Percentiles rank a stretch among this genome's conserved stretches.
These are phyloP conservation scores for Trametes polyzona DNA, from an alignment of 1,284 basidiomycete species.

Conservation along the genomic window DNA sequence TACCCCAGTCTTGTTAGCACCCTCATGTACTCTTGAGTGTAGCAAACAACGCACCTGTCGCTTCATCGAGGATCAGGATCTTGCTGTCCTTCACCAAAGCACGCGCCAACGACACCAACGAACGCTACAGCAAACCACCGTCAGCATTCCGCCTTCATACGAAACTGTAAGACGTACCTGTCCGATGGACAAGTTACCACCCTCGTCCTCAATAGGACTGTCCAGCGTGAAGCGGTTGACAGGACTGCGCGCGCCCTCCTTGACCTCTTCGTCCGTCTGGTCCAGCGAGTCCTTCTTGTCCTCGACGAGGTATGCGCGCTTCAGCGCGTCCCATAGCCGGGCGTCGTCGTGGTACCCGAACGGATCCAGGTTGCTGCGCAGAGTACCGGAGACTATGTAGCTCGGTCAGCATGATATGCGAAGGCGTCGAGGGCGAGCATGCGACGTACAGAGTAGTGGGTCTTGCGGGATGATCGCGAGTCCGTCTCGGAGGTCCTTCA, in stretches of 20 bases:
- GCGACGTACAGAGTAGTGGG: constrained; percentile 35
- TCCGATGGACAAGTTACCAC: constrained; percentile 63
- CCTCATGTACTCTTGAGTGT: neutral
- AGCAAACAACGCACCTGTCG: constrained; percentile 43
- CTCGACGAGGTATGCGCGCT: constrained; percentile 77
- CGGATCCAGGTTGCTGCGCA: constrained; percentile 83
- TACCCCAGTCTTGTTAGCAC: constrained; percentile 23
- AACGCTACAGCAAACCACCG: constrained; percentile 49
- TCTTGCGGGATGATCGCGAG: constrained; percentile 92
- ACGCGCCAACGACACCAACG: constrained; percentile 80
- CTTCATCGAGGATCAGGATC: constrained; percentile 81
- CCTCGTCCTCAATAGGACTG: constrained; percentile 84
- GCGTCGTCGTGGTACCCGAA: constrained; percentile 80
- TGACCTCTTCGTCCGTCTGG: constrained; percentile 25
- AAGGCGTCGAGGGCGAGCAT: neutral
- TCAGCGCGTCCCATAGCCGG: constrained; percentile 81
- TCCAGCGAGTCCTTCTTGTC: constrained; percentile 29
- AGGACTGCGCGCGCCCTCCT: constrained; percentile 25
- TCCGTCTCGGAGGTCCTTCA: constrained; percentile 63
- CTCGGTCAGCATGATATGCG: neutral
- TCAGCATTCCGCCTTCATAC: neutral
- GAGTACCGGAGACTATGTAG: constrained; percentile 62
- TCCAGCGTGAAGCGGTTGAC: constrained; percentile 70
- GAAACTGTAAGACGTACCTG: constrained; percentile 22
- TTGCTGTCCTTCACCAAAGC: constrained; percentile 81